Evolutionary conservation across 106 monocot species (phyloP).

Genomic region (Dendrobium huoshanense): DNA sequence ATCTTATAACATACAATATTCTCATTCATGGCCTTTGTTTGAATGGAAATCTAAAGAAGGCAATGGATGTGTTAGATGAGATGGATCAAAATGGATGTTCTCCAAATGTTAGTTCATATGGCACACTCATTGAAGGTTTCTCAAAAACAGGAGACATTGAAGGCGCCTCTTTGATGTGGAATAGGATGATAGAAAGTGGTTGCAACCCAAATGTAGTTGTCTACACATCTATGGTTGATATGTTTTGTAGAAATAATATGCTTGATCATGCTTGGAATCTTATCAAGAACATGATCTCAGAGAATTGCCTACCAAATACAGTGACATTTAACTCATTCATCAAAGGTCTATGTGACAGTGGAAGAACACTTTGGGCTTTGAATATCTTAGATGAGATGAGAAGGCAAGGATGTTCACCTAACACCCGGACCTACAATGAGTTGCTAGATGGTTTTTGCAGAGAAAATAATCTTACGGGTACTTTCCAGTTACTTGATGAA

Average conservation of each 20-base stretch:
- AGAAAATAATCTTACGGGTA: conserved; percentile 36
- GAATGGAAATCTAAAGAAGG: conserved; percentile 37
- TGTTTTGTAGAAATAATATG: conserved; percentile 51
- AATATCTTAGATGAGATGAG: conserved; percentile 42
- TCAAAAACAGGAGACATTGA: conserved; percentile 62
- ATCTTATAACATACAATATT: conserved; percentile 67
- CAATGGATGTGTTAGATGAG: conserved; percentile 27
- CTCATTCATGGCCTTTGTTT: conserved; percentile 71
- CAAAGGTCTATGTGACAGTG: conserved; percentile 49
- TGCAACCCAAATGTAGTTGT: conserved; percentile 74
- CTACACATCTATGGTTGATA: conserved; percentile 73
- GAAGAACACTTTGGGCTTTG: conserved; percentile 30
- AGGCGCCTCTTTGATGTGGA: conserved; percentile 48
- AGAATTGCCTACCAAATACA: conserved; percentile 52
- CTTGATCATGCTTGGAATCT: conserved; percentile 65
- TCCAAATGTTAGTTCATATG: conserved; percentile 69
- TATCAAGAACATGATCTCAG: conserved; percentile 48
- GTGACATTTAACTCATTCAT: conserved; percentile 74
- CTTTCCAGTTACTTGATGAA: conserved; percentile 37
- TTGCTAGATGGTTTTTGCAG: conserved; percentile 61
- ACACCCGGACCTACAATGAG: conserved; percentile 64
- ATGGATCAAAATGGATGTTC: conserved; percentile 42
- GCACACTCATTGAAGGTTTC: conserved; percentile 65
- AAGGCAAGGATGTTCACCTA: conserved; percentile 35
- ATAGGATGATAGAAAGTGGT: conserved; percentile 62